Base-by-base conservation (phyloP, 306 rosid genomes). In the Mimosa bimucronata region DNA sequence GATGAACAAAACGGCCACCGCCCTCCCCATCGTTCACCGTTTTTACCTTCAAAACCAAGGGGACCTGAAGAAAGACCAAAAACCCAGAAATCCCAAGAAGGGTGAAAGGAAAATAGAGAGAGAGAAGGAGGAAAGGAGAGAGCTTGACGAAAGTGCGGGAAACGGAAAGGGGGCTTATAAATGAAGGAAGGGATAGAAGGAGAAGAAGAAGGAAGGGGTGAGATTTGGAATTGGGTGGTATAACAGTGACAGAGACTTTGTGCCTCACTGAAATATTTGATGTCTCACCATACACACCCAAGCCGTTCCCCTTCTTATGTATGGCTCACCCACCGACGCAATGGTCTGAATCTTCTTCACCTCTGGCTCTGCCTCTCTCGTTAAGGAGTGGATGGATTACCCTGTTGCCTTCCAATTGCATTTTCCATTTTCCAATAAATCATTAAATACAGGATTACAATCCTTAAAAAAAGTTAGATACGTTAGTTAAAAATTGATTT, bases 191-290 rank as follows among this genome's bases (percentile, higher is more conserved):
- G 14, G 46, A 9, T 18, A 14, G 45, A 7, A 34, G 38, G 62
- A n/a, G n/a, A n/a, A n/a, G n/a, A n/a, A 37, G 5, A 12, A 52
- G 19, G 71, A 40, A 7, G 71, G 37, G 62, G 48, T 21, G 48
- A 18, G 48, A 37, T 34, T 50, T 34, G 48, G 48, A 11, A 37
- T 19, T 30, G 2, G 42, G 31, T 73, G 77, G 46, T 73, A 29
- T 73, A 53, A 37, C 66, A 60, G 83, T 83, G 87, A 86, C 75
- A 69, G 50, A 71, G 85, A 86, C 85, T 64, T 85, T 29, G 61
- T 71, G 83, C 85, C 83, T 30, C 85, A 75, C 85, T 78, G 58
- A 69, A 74, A 77, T 78, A 79, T 74, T 68, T 67, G 86, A 81
- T 83, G 78, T 77, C 77, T 74, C 69, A 80, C 83, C 87, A 60